Evolutionary conservation across 805 yeast genomes (phyloP), one percentile per base, ranked within the genome.

Genomic region (Barnettozyma botsteinii): DNA sequence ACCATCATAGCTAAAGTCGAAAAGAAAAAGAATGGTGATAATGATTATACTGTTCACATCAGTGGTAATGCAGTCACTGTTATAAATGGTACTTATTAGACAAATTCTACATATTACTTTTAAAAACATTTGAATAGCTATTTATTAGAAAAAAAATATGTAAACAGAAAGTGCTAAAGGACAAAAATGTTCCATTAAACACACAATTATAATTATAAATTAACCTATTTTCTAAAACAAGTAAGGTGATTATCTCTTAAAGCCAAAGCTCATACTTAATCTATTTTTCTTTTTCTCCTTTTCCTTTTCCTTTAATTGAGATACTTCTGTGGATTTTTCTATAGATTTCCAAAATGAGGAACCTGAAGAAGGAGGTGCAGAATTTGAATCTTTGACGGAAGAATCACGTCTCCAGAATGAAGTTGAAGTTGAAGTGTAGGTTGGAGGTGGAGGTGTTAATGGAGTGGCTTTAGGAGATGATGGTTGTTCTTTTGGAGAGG

Each of bases 51-150:
- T 14, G 40, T 64, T 21, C 44, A 46, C 23, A 67, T 70, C 20
- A 72, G 69, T 17, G 77, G 77, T 3, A 40, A 59, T 19, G 68
- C 69, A 4, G 42, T 61, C 0, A 64, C 72, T 12, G 53, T 61
- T 20, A 42, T 70, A 4, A 52, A 59, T 18, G 75, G 75, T 32
- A 24, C 20, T 6, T 47, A 46, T 42, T 40, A 28, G n/a, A n/a
- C n/a, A n/a, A n/a, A 20, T 14, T 22, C 13, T 25, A 15, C 11
- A 12, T 10, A 5, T 25, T 25, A 19, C 6, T 21, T 21, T 21
- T 21, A n/a, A n/a, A n/a, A n/a, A n/a, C n/a, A n/a, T n/a, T n/a
- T n/a, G n/a, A n/a, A n/a, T n/a, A n/a, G n/a, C n/a, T n/a, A n/a
- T n/a, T n/a, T n/a, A n/a, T n/a, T n/a, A n/a, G n/a, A 21, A 21